Evolutionary conservation across 495 filamentous ascomycete species (phyloP), one percentile per base, ranked within the genome.

Genomic region (Xylaria telfairii): DNA sequence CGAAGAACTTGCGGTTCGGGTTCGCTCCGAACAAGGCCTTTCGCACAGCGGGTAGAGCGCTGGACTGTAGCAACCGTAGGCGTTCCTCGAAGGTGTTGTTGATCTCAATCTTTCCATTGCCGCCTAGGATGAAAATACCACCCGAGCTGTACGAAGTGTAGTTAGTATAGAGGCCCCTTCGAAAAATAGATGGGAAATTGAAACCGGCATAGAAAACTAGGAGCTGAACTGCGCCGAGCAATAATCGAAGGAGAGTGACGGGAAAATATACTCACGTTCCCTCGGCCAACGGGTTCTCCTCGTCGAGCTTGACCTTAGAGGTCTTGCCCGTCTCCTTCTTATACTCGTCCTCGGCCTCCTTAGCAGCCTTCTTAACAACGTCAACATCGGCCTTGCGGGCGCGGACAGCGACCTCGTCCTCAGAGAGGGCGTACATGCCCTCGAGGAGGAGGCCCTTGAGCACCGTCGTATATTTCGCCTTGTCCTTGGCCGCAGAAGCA

Each of bases 11-110:
- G 71, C 96, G 89, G 86, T 97, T 97, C 61, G 87, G 85, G 83
- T 98, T 98, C 83, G 92, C 88, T 51, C 96, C 96, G 76, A 98
- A 98, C 47, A 99, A 83, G 4, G 88, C 91, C 78, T 91, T 87
- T 71, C 96, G 88, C 72, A 99, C 90, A 41, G 90, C 90, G 15
- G 96, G 96, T 49, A 98, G 87, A 34, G 92, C 93, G 74, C 92
- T 93, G 66, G 89, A 89, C 79, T 95, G 90, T 47, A 98, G 88
- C 67, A 98, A 83, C 71, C 89, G 90, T 81, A 99, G 84, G 66
- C 96, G 90, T 78, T 97, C 92, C 74, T 98, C 96, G 60, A 98
- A 90, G 32, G 96, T 98, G 83, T 99, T 98, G 89, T 97, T 94
- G 79, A 99, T 97, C 73, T 97, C 93, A 80, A 99, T 98, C 87